phyloP scores from a whole-genome alignment of 805 yeast genomes.

The Jamesozyma piceae region DNA sequence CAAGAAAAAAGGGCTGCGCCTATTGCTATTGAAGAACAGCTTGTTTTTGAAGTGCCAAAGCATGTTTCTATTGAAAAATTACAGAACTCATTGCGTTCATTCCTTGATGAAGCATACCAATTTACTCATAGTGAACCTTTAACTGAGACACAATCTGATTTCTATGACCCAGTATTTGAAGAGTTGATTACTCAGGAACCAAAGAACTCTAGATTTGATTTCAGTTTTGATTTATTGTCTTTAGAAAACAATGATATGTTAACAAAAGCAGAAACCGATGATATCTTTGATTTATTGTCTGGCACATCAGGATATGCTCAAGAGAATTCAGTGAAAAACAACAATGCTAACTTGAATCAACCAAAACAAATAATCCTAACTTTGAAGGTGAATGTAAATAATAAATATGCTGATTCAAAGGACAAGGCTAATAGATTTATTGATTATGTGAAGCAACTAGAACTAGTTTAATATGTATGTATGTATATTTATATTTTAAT shows the following conservation, averaged over 20 bases:
- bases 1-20: slow-evolving; percentile 8
- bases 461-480: not conserved
- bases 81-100: slow-evolving; percentile 37
- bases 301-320: not conserved
- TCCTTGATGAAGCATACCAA: slow-evolving; percentile 38
- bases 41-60: slow-evolving; percentile 25
- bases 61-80: slow-evolving; percentile 30
- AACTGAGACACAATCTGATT: slow-evolving; percentile 32
- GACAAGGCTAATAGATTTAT: slow-evolving; percentile 21
- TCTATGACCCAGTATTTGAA: slow-evolving; percentile 53
- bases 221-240: slow-evolving; percentile 15
- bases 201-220: slow-evolving; percentile 21
- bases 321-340: too few relatives aligned
- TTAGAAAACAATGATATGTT: slow-evolving; percentile 4
- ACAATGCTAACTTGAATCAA: not conserved
- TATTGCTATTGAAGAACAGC: slow-evolving; percentile 23
- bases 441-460: slow-evolving; percentile 14
- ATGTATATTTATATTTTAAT: not conserved
- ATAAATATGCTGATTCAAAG: slow-evolving; percentile 16
- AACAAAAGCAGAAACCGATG: slow-evolving; percentile 7
- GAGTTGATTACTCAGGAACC: slow-evolving; percentile 40
- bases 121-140: slow-evolving; percentile 22
- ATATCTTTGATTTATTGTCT: slow-evolving; percentile 23
- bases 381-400: slow-evolving; percentile 16
- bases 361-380: slow-evolving; percentile 9